Base-by-base conservation (phyloP, 208 protist genomes). In the Crithidia thermophila region DNA sequence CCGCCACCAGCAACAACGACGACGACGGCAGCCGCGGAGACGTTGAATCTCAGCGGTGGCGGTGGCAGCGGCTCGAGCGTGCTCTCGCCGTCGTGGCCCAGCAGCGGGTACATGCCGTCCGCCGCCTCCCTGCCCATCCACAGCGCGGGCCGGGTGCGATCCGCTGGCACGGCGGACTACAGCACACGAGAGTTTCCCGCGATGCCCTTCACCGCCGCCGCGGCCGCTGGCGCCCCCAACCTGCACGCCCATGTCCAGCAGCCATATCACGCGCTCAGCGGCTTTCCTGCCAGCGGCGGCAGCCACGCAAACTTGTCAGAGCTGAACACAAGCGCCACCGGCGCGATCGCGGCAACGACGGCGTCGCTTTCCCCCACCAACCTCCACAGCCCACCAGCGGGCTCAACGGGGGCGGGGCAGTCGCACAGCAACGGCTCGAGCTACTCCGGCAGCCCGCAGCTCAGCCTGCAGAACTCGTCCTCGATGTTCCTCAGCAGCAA, bases 391-490 rank as follows among this genome's bases (percentile, higher is more conserved):
- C 28, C 11, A 11, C 18, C 10, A 21, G 31, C 5, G n/a, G 27
- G 50, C 50, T 25, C 11, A 27, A 5, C 34, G 40, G 43, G 6
- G 49, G 3, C 28, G 47, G 36, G n/a, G 45, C 46, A n/a, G 4
- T 59, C 63, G 37, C 63, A 46, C 40, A 60, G 63, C 27, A 36
- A 37, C 14, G 37, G 34, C 4, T 60, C 63, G 14, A 68, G 51
- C 63, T 31, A 42, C 42, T 31, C 28, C n/a, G 51, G 63, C 63
- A 68, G 63, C 40, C 39, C 63, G 18, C 63, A 60, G n/a, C 49
- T 60, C 8, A 68, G 63, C 39, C 36, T 52, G 30, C 51, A 33
- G 13, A 53, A 53, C 61, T 33, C 60, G 21, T 20, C 31, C 47
- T 31, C 47, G 1, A 3, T 66, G 8, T 47, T 9, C 0, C 18